Evolutionary conservation across 352 stramenopile genomes (phyloP), one percentile per base, ranked within the genome.

Genomic region (Phytopythium chamaehyphon): DNA sequence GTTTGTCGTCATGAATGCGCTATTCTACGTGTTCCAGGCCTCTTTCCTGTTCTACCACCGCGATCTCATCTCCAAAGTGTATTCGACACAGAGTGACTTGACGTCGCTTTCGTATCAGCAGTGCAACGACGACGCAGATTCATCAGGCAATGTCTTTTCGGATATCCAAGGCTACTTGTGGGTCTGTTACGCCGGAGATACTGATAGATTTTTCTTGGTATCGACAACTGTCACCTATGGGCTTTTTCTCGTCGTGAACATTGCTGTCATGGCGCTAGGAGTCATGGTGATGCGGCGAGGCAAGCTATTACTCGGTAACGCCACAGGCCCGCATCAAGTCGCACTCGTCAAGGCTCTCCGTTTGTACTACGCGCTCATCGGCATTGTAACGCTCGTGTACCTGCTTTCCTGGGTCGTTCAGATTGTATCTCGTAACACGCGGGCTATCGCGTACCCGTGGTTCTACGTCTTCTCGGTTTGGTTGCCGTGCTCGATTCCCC

Each of bases 391-490:
- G 12, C 45, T 84, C 21, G 83, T 93, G 44, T 95, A 93, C 43
- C 58, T 95, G 22, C 57, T 95, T 2, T 91, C 85, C 10, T 95
- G 81, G 76, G 62, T 91, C 18, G 69, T 93, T 10, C 83, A 95
- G 56, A 77, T 95, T 53, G 70, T 86, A 56, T 89, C 77, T 18
- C 74, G 80, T 1, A 72, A 61, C 14, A 67, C 73, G 10, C 58
- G 56, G 4, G 75, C 73, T 2, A 84, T 95, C 15, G 74, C 81
- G 24, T 93, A 93, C 60, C 83, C 83, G n/a, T 91, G 80, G 83
- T 95, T 78, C 58, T 95, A 95, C 69, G 83, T 95, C 60, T 93
- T 90, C 54, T 91, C 81, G 2, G 83, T 95, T 3, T 95, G 84
- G 84, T 62, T 95, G 3, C 84, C 84, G 11, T 86, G 74, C 38